Base-by-base conservation (phyloP, 148 eudicot species). In the Rhododendron henanense region DNA sequence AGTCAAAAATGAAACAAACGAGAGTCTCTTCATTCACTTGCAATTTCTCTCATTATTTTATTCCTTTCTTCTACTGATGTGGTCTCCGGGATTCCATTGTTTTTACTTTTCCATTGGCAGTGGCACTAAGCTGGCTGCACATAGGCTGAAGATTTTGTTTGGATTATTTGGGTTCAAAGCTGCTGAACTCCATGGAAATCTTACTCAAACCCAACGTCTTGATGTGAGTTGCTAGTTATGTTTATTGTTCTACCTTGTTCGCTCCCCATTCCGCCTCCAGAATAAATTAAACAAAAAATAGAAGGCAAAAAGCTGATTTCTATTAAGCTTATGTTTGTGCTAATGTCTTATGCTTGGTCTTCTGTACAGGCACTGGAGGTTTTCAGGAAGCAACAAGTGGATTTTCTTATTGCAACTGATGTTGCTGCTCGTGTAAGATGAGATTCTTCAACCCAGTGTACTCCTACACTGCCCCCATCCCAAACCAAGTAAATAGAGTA, bases 391-490 rank as follows among this genome's bases (percentile, higher is more conserved):
- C 96, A 94, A 88, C 87, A 93, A 93, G 98, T 93, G 83, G 98
- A 97, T 85, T 97, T 95, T 89, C 90, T 97, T 81, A 94, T 97
- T 88, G 98, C 97, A 65, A 95, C 99, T 45, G 97, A 95, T 92
- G 91, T 97, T 87, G 94, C 96, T 86, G 96, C 98, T 88, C 94
- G 98, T 84, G 94, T 92, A 92, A 91, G 94, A 61, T 79, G 28
- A 81, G 51, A 47, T 63, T 69, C 45, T 83, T 74, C 4, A 63
- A 78, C 35, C 31, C 31, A 63, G 10, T 28, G 23, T 71, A 28
- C 47, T 10, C 45, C 15, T 79, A 4, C 55, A 11, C 76, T 63
- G 4, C 57, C 75, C 57, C 73, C 75, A 15, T 51, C 16, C 50
- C 25, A 45, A 81, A 86, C n/a, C 59, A 28, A 67, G 59, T 28